Evolutionary conservation across 1,284 basidiomycete species (phyloP), one percentile per base, ranked within the genome.

Genomic region (Waitea zeae): DNA sequence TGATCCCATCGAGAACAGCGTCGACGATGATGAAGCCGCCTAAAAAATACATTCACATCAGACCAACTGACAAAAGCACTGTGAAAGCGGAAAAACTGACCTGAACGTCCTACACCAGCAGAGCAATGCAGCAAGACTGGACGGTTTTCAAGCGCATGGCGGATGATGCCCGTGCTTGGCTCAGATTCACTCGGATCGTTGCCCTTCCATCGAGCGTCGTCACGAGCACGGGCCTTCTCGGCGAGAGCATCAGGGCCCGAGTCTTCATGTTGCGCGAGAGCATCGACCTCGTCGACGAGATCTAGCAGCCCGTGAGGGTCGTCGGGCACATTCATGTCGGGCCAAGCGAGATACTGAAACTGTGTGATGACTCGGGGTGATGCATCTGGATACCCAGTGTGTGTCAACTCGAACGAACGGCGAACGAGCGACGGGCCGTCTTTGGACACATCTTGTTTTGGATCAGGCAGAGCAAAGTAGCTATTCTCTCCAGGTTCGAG

Each of bases 301-400:
- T 65, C 59, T 29, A 93, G 54, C 17, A 95, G 57, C 3, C 77
- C 76, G 3, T 67, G 59, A 0, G 88, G 75, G 38, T 83, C 72
- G 6, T 80, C 74, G 1, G 90, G 89, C 2, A 95, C 86, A 49
- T 90, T 89, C 59, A 93, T 80, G 48, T 96, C 89, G 2, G 88
- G 86, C 89, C 89, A 96, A 20, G 78, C 76, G 33, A 89, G 64
- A 47, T 87, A 93, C 51, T 96, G 89, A 31, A 93, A 58, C 47
- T 95, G 89, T 1, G 72, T 65, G 11, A 87, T 59, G 39, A 57
- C 63, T 12, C 84, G 62, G 1, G 73, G 61, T 1, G 65, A 60
- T 11, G 65, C 58, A 12, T 63, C 54, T 0, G 80, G 76, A 41
- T 73, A 68, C 15, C 55, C 60, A 2, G 54, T 52, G 47, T 88